Base-by-base conservation (phyloP, 164 flowering plant species). In the Piper betle region DNA sequence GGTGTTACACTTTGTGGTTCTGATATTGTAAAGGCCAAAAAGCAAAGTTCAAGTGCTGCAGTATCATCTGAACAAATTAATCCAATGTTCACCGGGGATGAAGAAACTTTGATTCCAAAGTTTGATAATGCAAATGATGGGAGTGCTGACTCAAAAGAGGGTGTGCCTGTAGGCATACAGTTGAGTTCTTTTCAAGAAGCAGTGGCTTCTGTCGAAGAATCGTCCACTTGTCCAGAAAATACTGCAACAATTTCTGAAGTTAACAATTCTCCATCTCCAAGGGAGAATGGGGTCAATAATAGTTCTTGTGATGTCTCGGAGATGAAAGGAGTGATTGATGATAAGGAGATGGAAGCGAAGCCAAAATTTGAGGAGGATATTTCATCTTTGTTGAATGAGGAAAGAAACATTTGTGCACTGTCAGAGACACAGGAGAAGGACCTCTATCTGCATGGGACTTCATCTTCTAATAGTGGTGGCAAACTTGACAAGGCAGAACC, bases 311-410 rank as follows among this genome's bases (percentile, higher is more conserved):
- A 68, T 59, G 53, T 41, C 57, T 39, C 69, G 5, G 72, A 67
- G 33, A 20, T 58, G 60, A 65, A 65, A 59, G 69, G 66, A 63
- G 40, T 64, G 61, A 64, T 71, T 63, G 69, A 55, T 54, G 65
- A 37, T 33, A 72, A 62, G 65, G 77, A 73, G 60, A 52, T 39
- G 15, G 57, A 38, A 62, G 55, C 33, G 8, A 57, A 55, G 38
- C 38, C 19, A 37, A 55, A 63, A 16, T 58, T 65, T 53, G 46
- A 52, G 2, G 70, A 71, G 19, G 60, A 55, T 60, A 66, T 66
- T 55, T 56, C 72, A 11, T 74, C 66, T 19, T 67, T 64, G 16
- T 50, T 48, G 39, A 65, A 40, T 60, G 59, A 37, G 33, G 62
- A 8, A 38, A 75, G 71, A 38, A 52, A 38, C 63, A 48, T 69